phyloP scores from a whole-genome alignment of 495 filamentous ascomycete species.

The Physcia stellaris region DNA sequence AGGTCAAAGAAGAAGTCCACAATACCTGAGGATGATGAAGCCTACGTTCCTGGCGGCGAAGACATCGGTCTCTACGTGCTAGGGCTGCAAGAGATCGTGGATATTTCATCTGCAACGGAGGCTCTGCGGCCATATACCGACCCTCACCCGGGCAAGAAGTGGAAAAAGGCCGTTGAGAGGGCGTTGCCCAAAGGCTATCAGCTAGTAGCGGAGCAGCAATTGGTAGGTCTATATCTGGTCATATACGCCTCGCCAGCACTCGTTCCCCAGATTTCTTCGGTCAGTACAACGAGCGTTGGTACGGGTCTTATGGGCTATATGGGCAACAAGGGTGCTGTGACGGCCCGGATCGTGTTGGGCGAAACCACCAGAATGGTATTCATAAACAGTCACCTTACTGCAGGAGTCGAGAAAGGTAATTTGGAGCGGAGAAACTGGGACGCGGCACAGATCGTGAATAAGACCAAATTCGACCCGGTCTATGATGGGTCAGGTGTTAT shows the following conservation, averaged over 20 bases:
- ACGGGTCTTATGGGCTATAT: constrained; percentile 85
- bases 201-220: constrained; percentile 64
- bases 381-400: constrained; percentile 80
- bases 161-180: constrained; percentile 58
- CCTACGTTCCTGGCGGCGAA: constrained; percentile 24
- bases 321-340: constrained; percentile 90
- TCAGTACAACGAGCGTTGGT: constrained; percentile 66
- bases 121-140: constrained; percentile 61
- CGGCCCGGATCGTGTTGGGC: constrained; percentile 70
- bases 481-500: constrained; percentile 36
- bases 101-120: constrained; percentile 57
- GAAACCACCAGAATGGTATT: constrained; percentile 83
- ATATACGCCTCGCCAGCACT: constrained; percentile 72
- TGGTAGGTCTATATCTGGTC: constrained; percentile 74
- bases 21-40: constrained; percentile 23
- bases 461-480: constrained; percentile 64
- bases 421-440: constrained; percentile 87
- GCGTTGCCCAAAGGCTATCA: constrained; percentile 66
- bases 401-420: constrained; percentile 62
- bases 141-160: constrained; percentile 51
- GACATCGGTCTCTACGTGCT: constrained; percentile 82
- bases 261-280: constrained; percentile 53
- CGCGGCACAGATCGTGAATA: constrained; percentile 55
- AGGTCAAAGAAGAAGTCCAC: constrained; percentile 23
- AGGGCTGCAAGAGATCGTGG: constrained; percentile 83